Percentiles rank a stretch among this genome's conserved stretches.
These are phyloP conservation scores for Berberis thunbergii DNA, from an alignment of 164 flowering plant genomes.

Conservation along the genomic window DNA sequence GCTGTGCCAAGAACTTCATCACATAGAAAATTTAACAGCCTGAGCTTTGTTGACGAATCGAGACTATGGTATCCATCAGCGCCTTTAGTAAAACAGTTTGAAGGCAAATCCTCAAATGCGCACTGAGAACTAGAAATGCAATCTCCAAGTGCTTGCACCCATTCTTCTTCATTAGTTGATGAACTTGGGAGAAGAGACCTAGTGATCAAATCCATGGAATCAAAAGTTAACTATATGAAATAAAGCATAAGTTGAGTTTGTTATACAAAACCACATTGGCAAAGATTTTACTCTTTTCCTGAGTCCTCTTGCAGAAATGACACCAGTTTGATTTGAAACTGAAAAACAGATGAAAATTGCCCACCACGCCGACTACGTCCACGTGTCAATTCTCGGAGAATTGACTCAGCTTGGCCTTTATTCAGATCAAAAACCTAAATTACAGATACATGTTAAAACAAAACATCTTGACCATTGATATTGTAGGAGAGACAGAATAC, in stretches of 20 bases:
- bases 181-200: constrained; percentile 31
- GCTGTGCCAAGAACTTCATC: constrained; percentile 67
- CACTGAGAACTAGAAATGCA: constrained; percentile 37
- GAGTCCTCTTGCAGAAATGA: constrained; percentile 35
- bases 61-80: constrained; percentile 38
- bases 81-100: constrained; percentile 21
- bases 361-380: constrained; percentile 29
- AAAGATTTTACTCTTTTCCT: constrained; percentile 39
- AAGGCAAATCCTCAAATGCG: constrained; percentile 25
- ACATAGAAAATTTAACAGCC: constrained; percentile 60
- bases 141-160: constrained; percentile 51
- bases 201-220: constrained; percentile 3
- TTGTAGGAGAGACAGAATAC: neutral
- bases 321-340: constrained; percentile 48
- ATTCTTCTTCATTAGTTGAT: constrained; percentile 27
- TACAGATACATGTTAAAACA: neutral
- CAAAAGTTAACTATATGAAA: neutral
- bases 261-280: neutral
- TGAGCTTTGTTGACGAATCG: constrained; percentile 45
- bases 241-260: neutral
- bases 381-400: constrained; percentile 49
- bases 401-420: constrained; percentile 55
- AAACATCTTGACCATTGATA: neutral
- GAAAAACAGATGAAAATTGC: constrained; percentile 32
- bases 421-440: constrained; percentile 50